A percentile compares a stretch with the other conserved stretches of the same genome.
phyloP scores from a whole-genome alignment of 441 rosid species.

The Erodium chrysanthum region DNA sequence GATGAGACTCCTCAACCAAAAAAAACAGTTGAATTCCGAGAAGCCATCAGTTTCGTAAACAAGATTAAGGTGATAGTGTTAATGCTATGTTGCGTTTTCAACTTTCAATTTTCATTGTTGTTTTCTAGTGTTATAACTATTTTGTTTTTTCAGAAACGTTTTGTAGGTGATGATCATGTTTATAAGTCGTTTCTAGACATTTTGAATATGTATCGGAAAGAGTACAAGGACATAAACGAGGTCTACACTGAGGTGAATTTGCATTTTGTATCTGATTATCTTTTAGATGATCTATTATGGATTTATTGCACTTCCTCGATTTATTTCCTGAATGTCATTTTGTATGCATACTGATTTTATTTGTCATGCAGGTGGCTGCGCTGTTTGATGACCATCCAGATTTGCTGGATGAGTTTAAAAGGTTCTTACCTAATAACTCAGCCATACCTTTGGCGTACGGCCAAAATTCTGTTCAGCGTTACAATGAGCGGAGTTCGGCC shows the following conservation, averaged over 20 bases:
- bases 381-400: conserved; percentile 80
- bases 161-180: conserved; percentile 83
- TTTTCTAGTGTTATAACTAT: conserved; percentile 15
- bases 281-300: conserved; percentile 13
- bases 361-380: conserved; percentile 52
- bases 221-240: conserved; percentile 76
- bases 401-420: conserved; percentile 72
- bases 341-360: not conserved
- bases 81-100: not conserved
- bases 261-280: not conserved
- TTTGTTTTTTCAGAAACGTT: conserved; percentile 59
- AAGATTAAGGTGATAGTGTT: conserved; percentile 73
- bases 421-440: conserved; percentile 82
- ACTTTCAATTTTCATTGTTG: conserved; percentile 11
- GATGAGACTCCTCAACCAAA: conserved; percentile 68
- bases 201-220: conserved; percentile 90
- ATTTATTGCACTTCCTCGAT: conserved; percentile 1
- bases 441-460: conserved; percentile 45
- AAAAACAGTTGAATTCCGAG: conserved; percentile 93
- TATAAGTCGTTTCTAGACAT: conserved; percentile 88
- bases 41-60: conserved; percentile 92
- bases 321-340: not conserved
- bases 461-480: conserved; percentile 43
- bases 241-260: conserved; percentile 75
- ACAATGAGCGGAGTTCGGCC: conserved; percentile 46